Evolutionary conservation across 78 protist genomes (phyloP).

Genomic region (Monosiga brevicollis): DNA sequence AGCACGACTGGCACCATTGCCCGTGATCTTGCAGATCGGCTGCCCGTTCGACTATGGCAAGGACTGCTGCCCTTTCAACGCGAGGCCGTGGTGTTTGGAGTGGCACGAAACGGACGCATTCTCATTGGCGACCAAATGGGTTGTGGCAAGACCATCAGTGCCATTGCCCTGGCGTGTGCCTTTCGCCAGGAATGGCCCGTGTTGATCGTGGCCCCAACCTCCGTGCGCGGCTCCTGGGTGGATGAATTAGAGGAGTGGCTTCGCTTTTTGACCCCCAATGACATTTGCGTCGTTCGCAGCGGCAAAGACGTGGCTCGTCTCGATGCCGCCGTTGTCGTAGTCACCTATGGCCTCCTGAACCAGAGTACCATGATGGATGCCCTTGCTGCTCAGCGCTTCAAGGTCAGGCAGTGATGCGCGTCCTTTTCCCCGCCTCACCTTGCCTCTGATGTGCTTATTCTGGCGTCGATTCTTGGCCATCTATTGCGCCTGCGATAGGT

Average conservation of each 20-base stretch:
- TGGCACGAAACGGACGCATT: constrained; percentile 25
- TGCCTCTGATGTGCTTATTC: too few species aligned
- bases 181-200: constrained; percentile 57
- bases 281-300: constrained; percentile 44
- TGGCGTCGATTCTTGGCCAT: too few species aligned
- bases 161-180: constrained; percentile 38
- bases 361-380: too few species aligned
- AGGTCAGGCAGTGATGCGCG: too few species aligned
- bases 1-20: too few species aligned
- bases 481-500: too few species aligned
- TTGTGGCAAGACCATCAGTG: constrained; percentile 51
- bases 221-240: constrained; percentile 21
- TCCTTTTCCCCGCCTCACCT: too few species aligned
- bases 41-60: too few species aligned
- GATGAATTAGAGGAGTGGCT: constrained; percentile 41
- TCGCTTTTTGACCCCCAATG: constrained; percentile 13
- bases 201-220: constrained; percentile 40
- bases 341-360: background rate
- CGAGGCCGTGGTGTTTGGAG: constrained; percentile 30
- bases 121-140: constrained; percentile 71
- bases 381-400: constrained; percentile 1
- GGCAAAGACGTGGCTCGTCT: constrained; percentile 24
- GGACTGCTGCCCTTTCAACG: constrained; percentile 30
- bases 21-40: too few species aligned
- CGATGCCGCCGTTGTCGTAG: background rate